Conservation (phyloP, 495 filamentous ascomycete species). For the Friedmanniomyces endolithicus region DNA sequence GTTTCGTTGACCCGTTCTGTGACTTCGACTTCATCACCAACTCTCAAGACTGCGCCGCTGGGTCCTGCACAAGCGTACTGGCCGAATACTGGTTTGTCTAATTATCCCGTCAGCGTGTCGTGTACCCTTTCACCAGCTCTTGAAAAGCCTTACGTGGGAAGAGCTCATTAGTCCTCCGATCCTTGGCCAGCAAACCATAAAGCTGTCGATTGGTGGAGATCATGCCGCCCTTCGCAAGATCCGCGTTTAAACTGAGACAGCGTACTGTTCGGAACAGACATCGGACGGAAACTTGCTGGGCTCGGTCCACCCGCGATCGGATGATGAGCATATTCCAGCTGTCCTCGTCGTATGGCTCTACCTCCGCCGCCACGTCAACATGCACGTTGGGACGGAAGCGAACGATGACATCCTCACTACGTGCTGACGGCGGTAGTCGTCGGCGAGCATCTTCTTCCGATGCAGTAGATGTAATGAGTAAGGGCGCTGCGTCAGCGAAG, state of each 20-base stretch:
- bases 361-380: conserved; percentile 17
- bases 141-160: conserved; percentile 11
- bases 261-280: conserved; percentile 16
- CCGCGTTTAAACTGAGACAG: conserved; percentile 16
- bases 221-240: conserved; percentile 18
- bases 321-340: conserved; percentile 16
- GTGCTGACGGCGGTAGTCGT: conserved; percentile 6
- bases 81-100: conserved; percentile 19
- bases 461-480: conserved; percentile 20
- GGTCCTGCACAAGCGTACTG: conserved; percentile 22
- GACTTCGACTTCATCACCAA: conserved; percentile 19
- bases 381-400: conserved; percentile 19
- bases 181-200: conserved; percentile 19
- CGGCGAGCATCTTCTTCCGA: conserved; percentile 17
- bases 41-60: conserved; percentile 15
- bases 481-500: conserved; percentile 18
- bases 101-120: neutral
- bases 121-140: neutral
- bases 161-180: conserved; percentile 15
- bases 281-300: conserved; percentile 14
- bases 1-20: conserved; percentile 5
- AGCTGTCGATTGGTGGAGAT: conserved; percentile 10
- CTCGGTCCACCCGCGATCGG: conserved; percentile 4
- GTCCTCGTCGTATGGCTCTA: conserved; percentile 17
- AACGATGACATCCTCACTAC: conserved; percentile 17